Percentiles rank a stretch among this genome's conserved stretches.
Conservation (phyloP, 768 basidiomycete species). For the Hericium coralloides region DNA sequence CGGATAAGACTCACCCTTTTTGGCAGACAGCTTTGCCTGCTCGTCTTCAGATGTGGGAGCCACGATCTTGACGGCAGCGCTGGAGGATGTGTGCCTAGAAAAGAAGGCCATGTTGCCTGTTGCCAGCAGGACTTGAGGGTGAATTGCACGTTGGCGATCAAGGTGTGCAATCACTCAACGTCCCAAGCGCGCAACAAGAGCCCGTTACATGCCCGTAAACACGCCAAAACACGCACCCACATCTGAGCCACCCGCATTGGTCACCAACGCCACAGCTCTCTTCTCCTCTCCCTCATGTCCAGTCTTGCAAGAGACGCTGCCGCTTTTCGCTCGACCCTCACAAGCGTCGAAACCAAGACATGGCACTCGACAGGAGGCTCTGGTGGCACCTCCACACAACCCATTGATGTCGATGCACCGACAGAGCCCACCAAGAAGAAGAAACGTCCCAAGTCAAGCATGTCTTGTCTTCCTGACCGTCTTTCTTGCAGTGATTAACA, state of each 20-base stretch:
- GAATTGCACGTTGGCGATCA: not conserved
- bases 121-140: not conserved
- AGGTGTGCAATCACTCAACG: not conserved
- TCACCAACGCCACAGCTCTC: not conserved
- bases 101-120: constrained; percentile 55
- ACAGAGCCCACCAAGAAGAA: constrained; percentile 30
- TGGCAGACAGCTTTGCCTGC: constrained; percentile 40
- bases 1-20: constrained; percentile 26
- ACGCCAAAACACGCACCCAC: constrained; percentile 2
- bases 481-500: constrained; percentile 11
- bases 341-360: constrained; percentile 60
- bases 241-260: not conserved
- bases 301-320: constrained; percentile 62
- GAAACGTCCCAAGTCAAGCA: constrained; percentile 56
- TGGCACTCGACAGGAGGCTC: constrained; percentile 50
- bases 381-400: constrained; percentile 25
- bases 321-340: constrained; percentile 56
- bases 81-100: constrained; percentile 47
- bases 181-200: too few species aligned
- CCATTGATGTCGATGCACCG: constrained; percentile 23
- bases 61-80: constrained; percentile 64
- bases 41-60: constrained; percentile 38
- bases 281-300: constrained; percentile 39
- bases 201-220: not conserved
- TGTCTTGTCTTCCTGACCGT: constrained; percentile 22